Evolutionary conservation across 2,329 filamentous ascomycete species (phyloP).

Genomic region (Exserohilum rostratum): DNA sequence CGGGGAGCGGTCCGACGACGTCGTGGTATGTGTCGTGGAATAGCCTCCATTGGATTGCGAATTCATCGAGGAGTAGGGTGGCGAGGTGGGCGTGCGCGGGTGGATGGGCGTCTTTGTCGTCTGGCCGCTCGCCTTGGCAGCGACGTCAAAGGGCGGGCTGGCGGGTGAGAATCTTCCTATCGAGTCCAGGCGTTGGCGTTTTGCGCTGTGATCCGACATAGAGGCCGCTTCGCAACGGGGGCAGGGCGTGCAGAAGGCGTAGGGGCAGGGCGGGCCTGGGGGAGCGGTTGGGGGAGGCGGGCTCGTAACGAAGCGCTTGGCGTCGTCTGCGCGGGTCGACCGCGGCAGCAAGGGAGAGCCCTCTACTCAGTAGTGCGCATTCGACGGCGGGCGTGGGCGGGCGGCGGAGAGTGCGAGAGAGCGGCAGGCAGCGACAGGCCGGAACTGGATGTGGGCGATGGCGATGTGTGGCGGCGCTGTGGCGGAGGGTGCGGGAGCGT

Average conservation of each 20-base stretch:
- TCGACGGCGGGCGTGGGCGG: slow-evolving; percentile 13
- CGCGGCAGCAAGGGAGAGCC: slow-evolving; percentile 35
- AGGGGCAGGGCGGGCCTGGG: slow-evolving; percentile 23
- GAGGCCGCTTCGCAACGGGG: slow-evolving; percentile 16
- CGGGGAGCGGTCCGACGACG: slow-evolving; percentile 46
- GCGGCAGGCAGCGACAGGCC: slow-evolving; percentile 3
- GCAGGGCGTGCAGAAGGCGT: slow-evolving; percentile 11
- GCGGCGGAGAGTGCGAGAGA: too few relatives aligned
- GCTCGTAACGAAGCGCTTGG: slow-evolving; percentile 35
- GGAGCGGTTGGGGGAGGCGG: slow-evolving; percentile 28
- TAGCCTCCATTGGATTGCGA: slow-evolving; percentile 49
- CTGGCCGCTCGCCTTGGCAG: slow-evolving; percentile 43
- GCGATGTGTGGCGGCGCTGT: slow-evolving; percentile 5
- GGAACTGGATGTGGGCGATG: slow-evolving; percentile 9
- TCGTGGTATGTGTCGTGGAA: slow-evolving; percentile 34
- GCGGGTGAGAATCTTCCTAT: slow-evolving; percentile 54
- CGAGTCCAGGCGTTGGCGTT: slow-evolving; percentile 49
- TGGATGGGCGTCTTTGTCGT: slow-evolving; percentile 51
- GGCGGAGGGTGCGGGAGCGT: slow-evolving; percentile 11
- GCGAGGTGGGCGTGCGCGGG: slow-evolving; percentile 57
- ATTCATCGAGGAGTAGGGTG: slow-evolving; percentile 55
- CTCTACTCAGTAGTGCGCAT: slow-evolving; percentile 41
- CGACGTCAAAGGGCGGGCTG: slow-evolving; percentile 51
- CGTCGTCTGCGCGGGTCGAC: slow-evolving; percentile 37
- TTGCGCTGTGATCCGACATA: slow-evolving; percentile 47